Base-by-base conservation (phyloP, 345 rosid genomes). In the Eucalyptus brandiana region DNA sequence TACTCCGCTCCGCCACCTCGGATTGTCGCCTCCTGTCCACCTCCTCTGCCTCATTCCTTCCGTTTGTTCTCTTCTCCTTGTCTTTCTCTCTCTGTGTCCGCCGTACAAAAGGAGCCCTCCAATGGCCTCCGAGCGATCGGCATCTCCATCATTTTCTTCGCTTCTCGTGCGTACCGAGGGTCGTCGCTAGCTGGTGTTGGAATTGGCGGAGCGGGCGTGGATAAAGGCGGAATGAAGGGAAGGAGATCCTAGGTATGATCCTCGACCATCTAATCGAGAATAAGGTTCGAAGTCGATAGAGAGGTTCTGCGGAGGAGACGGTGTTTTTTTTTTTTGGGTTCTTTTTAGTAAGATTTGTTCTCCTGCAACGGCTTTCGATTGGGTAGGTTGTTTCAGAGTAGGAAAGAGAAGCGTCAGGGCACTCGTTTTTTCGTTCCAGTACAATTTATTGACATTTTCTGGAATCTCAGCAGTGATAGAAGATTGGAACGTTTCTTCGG, bases 61-160 rank as follows among this genome's bases (percentile, higher is more conserved):
- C 88, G 28, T 86, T 87, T 89, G 88, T 76, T 10, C 90, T 89
- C 60, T 51, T 89, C 53, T 44, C 56, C 91, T 89, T 53, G 65
- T 62, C 53, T 24, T 44, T 89, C 51, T 21, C 60, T 90, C 45
- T 16, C 54, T 51, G 8, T 1, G 26, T 89, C 92, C 89, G 86
- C 87, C 50, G 54, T 89, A 60, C 50, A 65, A 28, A 42, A 44
- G 45, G 34, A 34, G 24, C 45, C 88, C 12, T 44, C 85, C 85
- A 24, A 87, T 90, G 92, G 90, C 76, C 42, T 91, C 67, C 87
- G n/a, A 37, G 90, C 86, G 37, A 17, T 65, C 86, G 80, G 88
- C 89, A 50, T 56, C 88, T 49, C 87, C 45, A 58, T 30, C 87
- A 4, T 53, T 60, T 24, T 40, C 67, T 49, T 24, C 45, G 28